Evolutionary conservation across 768 basidiomycete genomes (phyloP), one percentile per base, ranked within the genome.

Genomic region (Lentinula sp.): DNA sequence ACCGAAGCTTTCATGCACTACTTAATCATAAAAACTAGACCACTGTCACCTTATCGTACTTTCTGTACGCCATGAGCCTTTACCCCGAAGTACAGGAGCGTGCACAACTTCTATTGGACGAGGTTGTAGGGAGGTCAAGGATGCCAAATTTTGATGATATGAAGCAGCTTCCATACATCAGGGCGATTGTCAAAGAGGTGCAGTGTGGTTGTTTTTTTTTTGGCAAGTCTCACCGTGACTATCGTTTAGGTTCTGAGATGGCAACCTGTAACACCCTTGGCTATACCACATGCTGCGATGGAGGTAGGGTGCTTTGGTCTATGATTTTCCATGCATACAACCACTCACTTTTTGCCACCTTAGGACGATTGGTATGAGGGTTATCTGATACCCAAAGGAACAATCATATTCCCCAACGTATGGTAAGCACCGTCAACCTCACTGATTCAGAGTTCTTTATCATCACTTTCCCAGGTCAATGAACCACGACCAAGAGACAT

Each of bases 321-420:
- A 9, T 16, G 15, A 18, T 5, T 37, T 1, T 1, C 32, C 18
- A 9, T 8, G 37, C 37, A 39, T 39, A 6, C 12, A 37, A 18
- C n/a, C 2, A 37, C 3, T 18, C 39, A 12, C 16, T 55, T 13
- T 9, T 39, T 39, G 37, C 13, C 23, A 6, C 3, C 1, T 13
- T 28, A 57, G 57, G 57, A 59, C 18, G 46, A 59, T 37, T 59
- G 46, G 43, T 59, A 59, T 20, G 33, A 59, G n/a, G 57, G 45
- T 39, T 36, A 59, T 13, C 49, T 59, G 1, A 59, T 59, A 6
- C 57, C 57, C 9, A 49, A 45, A 15, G 57, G 57, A 10, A 48
- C 57, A 4, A 4, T 28, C 1, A 5, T 18, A 6, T 48, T 59
- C 4, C 28, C 43, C 10, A 59, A 59, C n/a, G 23, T 59, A 8